Evolutionary conservation across 2,329 filamentous ascomycete genomes (phyloP).

Genomic region (Aspergillus hiratsukae): DNA sequence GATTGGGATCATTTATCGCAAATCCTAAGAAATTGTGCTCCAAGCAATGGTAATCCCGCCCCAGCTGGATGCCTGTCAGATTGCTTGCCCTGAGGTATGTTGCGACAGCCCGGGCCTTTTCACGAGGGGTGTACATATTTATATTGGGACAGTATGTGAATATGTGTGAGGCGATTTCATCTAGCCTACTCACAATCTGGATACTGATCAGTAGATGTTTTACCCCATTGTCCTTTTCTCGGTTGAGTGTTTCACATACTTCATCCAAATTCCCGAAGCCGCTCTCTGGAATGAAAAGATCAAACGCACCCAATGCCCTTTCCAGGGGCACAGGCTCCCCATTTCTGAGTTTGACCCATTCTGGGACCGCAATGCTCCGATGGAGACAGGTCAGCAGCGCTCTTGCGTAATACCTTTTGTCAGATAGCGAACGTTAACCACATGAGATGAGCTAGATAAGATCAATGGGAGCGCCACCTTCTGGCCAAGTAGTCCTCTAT

Average conservation of each 20-base stretch:
- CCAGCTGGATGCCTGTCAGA: slow-evolving; percentile 66
- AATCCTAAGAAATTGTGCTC: slow-evolving; percentile 86
- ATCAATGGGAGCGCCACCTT: slow-evolving; percentile 37
- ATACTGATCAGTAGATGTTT: slow-evolving; percentile 9
- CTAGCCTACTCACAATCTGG: slow-evolving; percentile 62
- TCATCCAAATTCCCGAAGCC: slow-evolving; percentile 69
- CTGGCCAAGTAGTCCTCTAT: slow-evolving; percentile 72
- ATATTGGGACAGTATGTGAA: slow-evolving; percentile 51
- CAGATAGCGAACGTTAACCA: not conserved
- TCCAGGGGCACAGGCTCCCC: slow-evolving; percentile 61
- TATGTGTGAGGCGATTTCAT: slow-evolving; percentile 59
- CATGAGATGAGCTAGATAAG: not conserved
- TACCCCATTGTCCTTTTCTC: not conserved
- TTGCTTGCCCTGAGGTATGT: slow-evolving; percentile 64
- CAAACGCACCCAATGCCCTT: slow-evolving; percentile 73
- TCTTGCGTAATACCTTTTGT: slow-evolving; percentile 65
- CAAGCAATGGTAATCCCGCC: slow-evolving; percentile 68
- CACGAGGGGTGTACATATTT: slow-evolving; percentile 54
- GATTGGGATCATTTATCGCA: slow-evolving; percentile 65
- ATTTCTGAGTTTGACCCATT: slow-evolving; percentile 62
- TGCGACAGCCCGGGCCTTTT: slow-evolving; percentile 64
- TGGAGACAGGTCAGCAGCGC: slow-evolving; percentile 75
- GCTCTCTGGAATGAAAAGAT: slow-evolving; percentile 79
- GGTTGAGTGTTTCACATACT: slow-evolving; percentile 41
- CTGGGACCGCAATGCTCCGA: slow-evolving; percentile 69